phyloP scores from a whole-genome alignment of 1,139 yeast species.

The Diutina siamensis region DNA sequence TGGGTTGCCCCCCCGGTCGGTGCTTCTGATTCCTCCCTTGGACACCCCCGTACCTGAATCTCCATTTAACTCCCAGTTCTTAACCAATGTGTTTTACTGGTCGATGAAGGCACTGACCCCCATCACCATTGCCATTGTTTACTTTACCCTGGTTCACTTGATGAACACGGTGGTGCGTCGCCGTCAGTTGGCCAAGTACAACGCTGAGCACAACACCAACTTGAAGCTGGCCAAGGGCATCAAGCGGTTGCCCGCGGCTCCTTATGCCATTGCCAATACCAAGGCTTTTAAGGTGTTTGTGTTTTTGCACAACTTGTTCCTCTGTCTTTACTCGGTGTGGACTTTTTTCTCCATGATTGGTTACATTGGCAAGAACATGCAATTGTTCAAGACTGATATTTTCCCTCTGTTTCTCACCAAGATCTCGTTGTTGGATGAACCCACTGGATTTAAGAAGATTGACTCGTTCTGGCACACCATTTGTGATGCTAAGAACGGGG shows the following conservation, averaged over 20 bases:
- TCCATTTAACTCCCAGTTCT: constrained; percentile 22
- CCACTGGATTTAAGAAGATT: constrained; percentile 10
- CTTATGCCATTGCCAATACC: constrained; percentile 38
- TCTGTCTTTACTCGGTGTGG: constrained; percentile 62
- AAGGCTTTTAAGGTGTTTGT: constrained; percentile 43
- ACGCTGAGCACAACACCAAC: constrained; percentile 13
- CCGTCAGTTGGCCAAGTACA: constrained; percentile 21
- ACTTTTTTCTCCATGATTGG: constrained; percentile 57
- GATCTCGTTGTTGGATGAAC: constrained; percentile 7
- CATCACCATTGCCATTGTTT: constrained; percentile 44
- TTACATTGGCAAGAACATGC: constrained; percentile 32
- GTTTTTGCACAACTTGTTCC: constrained; percentile 47
- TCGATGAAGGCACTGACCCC: constrained; percentile 39
- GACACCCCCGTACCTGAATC: constrained; percentile 24
- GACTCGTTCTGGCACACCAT: constrained; percentile 46
- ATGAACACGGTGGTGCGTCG: constrained; percentile 32
- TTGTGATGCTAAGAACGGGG: constrained; percentile 51
- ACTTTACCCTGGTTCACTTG: constrained; percentile 49
- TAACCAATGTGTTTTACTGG: constrained; percentile 17
- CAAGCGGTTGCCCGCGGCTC: constrained; percentile 42
- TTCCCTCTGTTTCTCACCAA: constrained; percentile 14
- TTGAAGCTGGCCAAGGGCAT: constrained; percentile 14
- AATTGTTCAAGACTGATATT: constrained; percentile 9
- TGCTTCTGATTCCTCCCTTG: constrained; percentile 24
- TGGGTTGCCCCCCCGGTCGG: constrained; percentile 26